Base-by-base conservation (phyloP, 1,139 yeast species). In the Fermentozyma sake region DNA sequence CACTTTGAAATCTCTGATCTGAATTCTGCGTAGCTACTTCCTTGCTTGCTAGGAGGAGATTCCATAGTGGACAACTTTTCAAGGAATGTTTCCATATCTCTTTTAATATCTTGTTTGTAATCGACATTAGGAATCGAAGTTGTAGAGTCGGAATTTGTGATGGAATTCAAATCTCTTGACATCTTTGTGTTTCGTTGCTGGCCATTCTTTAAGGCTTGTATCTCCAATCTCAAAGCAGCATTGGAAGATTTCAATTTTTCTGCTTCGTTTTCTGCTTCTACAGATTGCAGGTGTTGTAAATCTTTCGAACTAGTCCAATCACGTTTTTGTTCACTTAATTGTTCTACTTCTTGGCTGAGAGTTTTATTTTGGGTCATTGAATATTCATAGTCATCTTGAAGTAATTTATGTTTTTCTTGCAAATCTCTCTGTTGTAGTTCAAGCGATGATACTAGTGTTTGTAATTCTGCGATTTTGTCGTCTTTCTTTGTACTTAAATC, bases 201-300 rank as follows among this genome's bases (percentile, higher is more conserved):
- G 19, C 48, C 36, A 29, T 46, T 50, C 40, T 63, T 64, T 32
- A 65, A 49, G 3, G 67, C 50, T 37, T 61, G 67, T 33, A 58
- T 61, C 35, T 65, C 71, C 29, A 62, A 52, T 30, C 67, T 49
- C 31, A 65, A 57, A 16, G 61, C 54, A 9, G 69, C 65, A 30
- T 51, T 54, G 5, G 50, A 36, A 2, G 63, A 34, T 31, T 58
- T 62, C 32, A 43, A 33, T 4, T 33, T 18, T 16, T 42, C 46
- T 14, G 42, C 15, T 20, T 45, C 45, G 2, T 33, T 30, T 7
- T 27, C 26, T 4, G 36, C 24, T n/a, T 29, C 22, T 8, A 28
- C 18, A 6, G 24, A 10, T 9, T 23, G 16, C 20, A 58, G 35
- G 23, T 38, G 34, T 19, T 56, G 57, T 18, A 50, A 39, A 16